Evolutionary conservation across 768 basidiomycete genomes (phyloP).

Genomic region (Pleurotus ostreatus): DNA sequence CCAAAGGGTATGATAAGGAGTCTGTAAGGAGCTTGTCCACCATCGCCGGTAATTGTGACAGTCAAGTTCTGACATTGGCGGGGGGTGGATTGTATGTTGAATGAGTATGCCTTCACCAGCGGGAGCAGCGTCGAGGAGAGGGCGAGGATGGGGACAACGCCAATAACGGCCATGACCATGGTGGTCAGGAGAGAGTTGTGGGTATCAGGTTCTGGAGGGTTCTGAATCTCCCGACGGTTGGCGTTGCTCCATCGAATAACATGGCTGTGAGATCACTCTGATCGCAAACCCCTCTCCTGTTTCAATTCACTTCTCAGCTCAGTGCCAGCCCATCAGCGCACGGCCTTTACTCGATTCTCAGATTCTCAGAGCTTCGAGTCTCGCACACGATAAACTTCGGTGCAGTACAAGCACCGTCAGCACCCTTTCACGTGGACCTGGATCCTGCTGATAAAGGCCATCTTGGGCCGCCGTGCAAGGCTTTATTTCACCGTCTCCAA

Average conservation of each 20-base stretch:
- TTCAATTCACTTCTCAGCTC: background rate
- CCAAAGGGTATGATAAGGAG: constrained; percentile 68
- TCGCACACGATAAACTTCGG: no score
- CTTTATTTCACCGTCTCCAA: constrained; percentile 4
- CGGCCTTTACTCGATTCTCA: background rate
- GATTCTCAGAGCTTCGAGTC: background rate
- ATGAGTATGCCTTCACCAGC: constrained; percentile 36
- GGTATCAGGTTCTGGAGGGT: constrained; percentile 2
- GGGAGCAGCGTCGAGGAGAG: constrained; percentile 22
- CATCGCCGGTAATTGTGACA: constrained; percentile 49
- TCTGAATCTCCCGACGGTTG: background rate
- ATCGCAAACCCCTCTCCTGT: background rate
- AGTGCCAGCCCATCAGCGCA: no score
- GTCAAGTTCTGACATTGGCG: constrained; percentile 65
- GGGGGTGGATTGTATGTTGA: constrained; percentile 44
- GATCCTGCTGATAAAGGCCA: background rate
- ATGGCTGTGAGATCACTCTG: constrained; percentile 5
- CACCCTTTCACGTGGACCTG: no score
- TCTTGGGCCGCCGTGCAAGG: background rate
- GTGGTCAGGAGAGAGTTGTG: constrained; percentile 6
- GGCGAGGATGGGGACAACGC: constrained; percentile 18
- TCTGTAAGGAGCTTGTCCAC: constrained; percentile 63
- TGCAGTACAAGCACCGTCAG: no score
- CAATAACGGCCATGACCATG: constrained; percentile 12
- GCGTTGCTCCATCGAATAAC: constrained; percentile 5